phyloP scores from a whole-genome alignment of 352 stramenopile species.

The Phytophthora meadii region DNA sequence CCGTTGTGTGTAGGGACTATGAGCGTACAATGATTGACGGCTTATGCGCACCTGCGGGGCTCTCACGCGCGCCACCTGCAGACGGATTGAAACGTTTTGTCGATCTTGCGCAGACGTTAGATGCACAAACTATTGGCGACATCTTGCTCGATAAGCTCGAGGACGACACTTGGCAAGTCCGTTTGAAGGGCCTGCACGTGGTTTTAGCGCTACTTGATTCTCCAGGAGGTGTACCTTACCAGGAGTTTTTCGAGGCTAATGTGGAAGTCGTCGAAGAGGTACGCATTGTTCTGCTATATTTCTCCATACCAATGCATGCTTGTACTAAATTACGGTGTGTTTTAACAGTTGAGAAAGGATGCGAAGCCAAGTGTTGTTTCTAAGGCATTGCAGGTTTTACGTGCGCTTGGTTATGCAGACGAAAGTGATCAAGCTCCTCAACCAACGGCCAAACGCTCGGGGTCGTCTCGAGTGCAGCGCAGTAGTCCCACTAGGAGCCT shows the following conservation, averaged over 20 bases:
- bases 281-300: conserved; percentile 2
- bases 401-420: conserved; percentile 67
- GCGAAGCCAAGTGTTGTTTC: conserved; percentile 81
- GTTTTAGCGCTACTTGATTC: conserved; percentile 82
- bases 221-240: conserved; percentile 64
- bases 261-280: conserved; percentile 83
- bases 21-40: conserved; percentile 88
- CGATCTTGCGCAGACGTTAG: conserved; percentile 85
- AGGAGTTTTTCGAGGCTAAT: conserved; percentile 87
- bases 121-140: conserved; percentile 85
- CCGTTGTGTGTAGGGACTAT: conserved; percentile 62
- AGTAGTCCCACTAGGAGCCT: conserved; percentile 26
- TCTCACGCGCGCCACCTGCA: conserved; percentile 75
- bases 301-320: background rate
- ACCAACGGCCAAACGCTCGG: conserved; percentile 14
- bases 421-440: conserved; percentile 36
- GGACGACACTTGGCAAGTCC: conserved; percentile 83
- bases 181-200: conserved; percentile 86
- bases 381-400: conserved; percentile 77
- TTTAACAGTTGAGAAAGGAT: conserved; percentile 65
- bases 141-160: conserved; percentile 90
- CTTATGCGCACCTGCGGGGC: conserved; percentile 75
- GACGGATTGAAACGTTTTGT: conserved; percentile 87
- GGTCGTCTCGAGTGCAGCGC: conserved; percentile 19
- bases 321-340: too few species aligned